Conservation (phyloP, 371 early-diverging fungal species). For the Mucor saturninus region DNA sequence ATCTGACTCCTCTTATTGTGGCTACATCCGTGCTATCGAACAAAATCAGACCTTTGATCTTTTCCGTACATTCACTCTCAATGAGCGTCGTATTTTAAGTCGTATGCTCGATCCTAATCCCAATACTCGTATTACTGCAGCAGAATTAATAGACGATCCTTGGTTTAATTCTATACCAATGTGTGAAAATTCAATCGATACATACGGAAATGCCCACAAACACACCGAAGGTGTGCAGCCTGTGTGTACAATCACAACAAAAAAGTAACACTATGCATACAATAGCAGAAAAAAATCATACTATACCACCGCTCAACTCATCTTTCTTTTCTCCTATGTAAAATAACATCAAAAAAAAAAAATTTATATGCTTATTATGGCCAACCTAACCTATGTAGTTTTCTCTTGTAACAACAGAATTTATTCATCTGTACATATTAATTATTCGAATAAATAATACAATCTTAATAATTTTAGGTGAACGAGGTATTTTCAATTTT, state of each 20-base stretch:
- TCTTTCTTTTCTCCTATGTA: slow-evolving; percentile 6
- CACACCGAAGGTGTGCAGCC: slow-evolving; percentile 32
- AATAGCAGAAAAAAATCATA: background rate
- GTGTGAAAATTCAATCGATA: slow-evolving; percentile 23
- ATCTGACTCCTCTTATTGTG: slow-evolving; percentile 64
- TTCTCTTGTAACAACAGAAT: background rate
- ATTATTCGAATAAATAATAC: too few species aligned
- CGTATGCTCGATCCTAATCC: slow-evolving; percentile 54
- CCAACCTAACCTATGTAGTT: background rate
- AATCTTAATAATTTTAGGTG: background rate
- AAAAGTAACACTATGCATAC: slow-evolving; percentile 1
- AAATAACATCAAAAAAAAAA: too few species aligned
- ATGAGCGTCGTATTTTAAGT: slow-evolving; percentile 60
- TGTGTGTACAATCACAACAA: slow-evolving; percentile 17
- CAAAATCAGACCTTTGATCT: slow-evolving; percentile 60
- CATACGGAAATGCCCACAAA: slow-evolving; percentile 12
- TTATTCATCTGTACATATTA: too few species aligned
- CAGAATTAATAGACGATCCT: slow-evolving; percentile 62
- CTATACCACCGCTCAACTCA: slow-evolving; percentile 7
- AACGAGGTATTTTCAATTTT: background rate
- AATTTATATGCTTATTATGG: background rate
- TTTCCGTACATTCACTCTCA: slow-evolving; percentile 61
- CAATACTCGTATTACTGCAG: slow-evolving; percentile 57
- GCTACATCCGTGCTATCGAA: slow-evolving; percentile 50
- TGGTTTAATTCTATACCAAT: slow-evolving; percentile 72